Evolutionary conservation across 208 protist species (phyloP), one percentile per base, ranked within the genome.

Genomic region (Trypanosoma boissoni): DNA sequence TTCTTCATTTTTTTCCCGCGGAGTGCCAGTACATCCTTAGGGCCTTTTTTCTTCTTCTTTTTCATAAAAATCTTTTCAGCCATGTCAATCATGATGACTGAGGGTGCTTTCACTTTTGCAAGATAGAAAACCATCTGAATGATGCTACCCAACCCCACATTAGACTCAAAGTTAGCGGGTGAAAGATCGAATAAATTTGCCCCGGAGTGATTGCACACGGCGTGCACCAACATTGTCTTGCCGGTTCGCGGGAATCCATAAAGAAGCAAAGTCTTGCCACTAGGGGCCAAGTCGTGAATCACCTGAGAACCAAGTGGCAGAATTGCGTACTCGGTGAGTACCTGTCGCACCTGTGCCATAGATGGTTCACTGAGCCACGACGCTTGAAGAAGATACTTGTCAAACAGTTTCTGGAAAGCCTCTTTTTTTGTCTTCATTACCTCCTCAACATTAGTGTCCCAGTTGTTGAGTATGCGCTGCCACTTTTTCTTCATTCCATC

Each of bases 161-260:
- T 76, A 2, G 64, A 78, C 9, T 72, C 32, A 58, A 95, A 89
- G 72, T 92, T 95, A 29, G 31, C 64, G 1, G 96, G 92, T 7
- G 92, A 95, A 26, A 98, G 59, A 61, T 98, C 88, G 68, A 97
- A 97, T 52, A 97, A 91, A 61, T 85, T 88, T 0, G 96, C 76
- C 12, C 89, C 91, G 32, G 77, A 74, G 48, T 94, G 87, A 70
- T 92, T 91, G 32, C 78, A 91, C 0, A 97, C 69, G 21, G 84
- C 90, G 58, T 91, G 84, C 28, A 83, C 57, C 42, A 97, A 61
- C 55, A 92, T 79, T 32, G 88, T 96, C 77, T 98, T 98, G 28
- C 96, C 96, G n/a, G 66, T 86, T 7, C 68, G 72, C 1, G 84
- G 59, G 2, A 91, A 77, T 0, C 96, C 96, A 72, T 96, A 96